Base-by-base conservation (phyloP, 768 basidiomycete genomes). In the Suillus tomentosus region DNA sequence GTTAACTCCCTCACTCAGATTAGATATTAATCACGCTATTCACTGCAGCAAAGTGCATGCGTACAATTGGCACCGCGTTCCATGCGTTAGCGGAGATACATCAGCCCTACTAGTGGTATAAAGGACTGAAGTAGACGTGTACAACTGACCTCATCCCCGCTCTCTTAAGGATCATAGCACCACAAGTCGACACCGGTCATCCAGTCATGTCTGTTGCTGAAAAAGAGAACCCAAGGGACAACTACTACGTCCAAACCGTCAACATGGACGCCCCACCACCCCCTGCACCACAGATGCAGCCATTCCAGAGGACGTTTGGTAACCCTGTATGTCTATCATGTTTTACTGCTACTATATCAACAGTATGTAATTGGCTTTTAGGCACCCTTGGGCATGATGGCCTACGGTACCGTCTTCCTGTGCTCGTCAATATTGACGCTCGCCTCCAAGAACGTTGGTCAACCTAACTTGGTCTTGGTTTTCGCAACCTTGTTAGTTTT, bases 371-470 rank as follows among this genome's bases (percentile, higher is more conserved):
- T 39, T 40, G 13, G 50, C 24, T 50, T 59, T 9, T 48, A 74
- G 73, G 68, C 68, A 54, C 72, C 72, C 51, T 47, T 75, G 55
- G 72, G 72, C 9, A 71, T 75, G 72, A 66, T 73, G 63, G 66
- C 72, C 24, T 73, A 71, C 34, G 70, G 74, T 27, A 72, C 72
- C 14, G 74, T 71, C 40, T 72, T 75, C 19, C 60, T 75, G 57
- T 75, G 74, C 58, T 75, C 72, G 4, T 73, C 72, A 8, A 36
- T 73, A 51, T 45, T 75, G 53, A 73, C 72, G 8, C 68, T 73
- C n/a, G 42, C 45, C 37, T 64, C 72, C 27, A 66, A 66, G 2
- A 57, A 48, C 37, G 68, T 75, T 50, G 47, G 65, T 31, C 3
- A 31, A 11, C 60, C 71, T 3, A 73, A 70, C 61, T 50, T 73